Base-by-base conservation (phyloP, 1,284 basidiomycete genomes). In the Ustilago crameri region DNA sequence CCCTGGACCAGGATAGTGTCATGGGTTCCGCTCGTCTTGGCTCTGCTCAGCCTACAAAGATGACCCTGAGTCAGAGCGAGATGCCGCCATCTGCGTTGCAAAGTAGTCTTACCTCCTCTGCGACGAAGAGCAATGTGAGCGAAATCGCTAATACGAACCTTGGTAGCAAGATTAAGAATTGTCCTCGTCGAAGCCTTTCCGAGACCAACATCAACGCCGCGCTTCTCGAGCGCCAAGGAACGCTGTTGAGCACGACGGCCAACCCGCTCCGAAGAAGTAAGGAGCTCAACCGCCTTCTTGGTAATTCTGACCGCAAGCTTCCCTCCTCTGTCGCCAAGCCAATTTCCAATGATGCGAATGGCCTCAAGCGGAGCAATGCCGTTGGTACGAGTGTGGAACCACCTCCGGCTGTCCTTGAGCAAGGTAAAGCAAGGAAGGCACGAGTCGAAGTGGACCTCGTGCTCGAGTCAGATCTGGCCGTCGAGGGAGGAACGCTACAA, bases 361-460 rank as follows among this genome's bases (percentile, higher is more conserved):
- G 41, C 22, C 49, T 72, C 20, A 64, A 54, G 45, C 57, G 64
- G 18, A 54, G 51, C 24, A 63, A 68, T 24, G 66, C 66, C 2
- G 51, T 62, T 17, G 53, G 44, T 0, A 30, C 66, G 38, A 38
- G 20, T 3, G 63, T 61, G 5, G 55, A 56, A 12, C 57, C 65
- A 18, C 62, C 63, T 14, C 54, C 74, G 26, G 63, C 76, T n/a
- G 53, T 55, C 9, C 55, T 78, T 22, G 81, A 82, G 65, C 79
- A 81, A 24, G 77, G 74, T 20, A 74, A 73, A 24, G 53, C 57
- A 9, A 65, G 61, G 34, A 90, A 85, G 27, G 89, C 92, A 3
- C 89, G 92, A 27, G 91, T 96, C 1, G 91, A 92, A 78, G 86
- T 96, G 8, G 93, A 96, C 74, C 88, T 97, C 23, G 85, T 90